phyloP scores from a whole-genome alignment of 306 rosid species.

The Hippophae gyantsensis region DNA sequence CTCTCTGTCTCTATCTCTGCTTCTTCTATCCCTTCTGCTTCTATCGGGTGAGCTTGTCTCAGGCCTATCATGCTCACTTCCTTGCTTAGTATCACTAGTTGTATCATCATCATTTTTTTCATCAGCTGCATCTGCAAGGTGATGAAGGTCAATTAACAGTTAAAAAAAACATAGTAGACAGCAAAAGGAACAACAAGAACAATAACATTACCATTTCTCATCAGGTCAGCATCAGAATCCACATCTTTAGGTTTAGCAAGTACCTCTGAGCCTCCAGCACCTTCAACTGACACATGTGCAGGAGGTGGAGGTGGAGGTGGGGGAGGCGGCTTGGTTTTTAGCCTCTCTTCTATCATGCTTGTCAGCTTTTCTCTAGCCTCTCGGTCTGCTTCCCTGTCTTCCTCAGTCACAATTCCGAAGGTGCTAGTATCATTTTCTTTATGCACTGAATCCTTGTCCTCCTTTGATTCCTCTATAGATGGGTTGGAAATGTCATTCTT shows the following conservation, averaged over 20 bases:
- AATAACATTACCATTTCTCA: conserved; percentile 50
- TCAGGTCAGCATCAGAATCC: conserved; percentile 48
- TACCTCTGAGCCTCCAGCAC: conserved; percentile 38
- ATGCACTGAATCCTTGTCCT: conserved; percentile 41
- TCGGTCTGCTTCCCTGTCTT: conserved; percentile 73
- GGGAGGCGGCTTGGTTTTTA: conserved; percentile 77
- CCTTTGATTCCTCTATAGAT: conserved; percentile 44
- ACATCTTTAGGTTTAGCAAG: conserved; percentile 65
- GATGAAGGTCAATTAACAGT: conserved; percentile 9
- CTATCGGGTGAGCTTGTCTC: conserved; percentile 75
- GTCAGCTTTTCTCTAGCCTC: conserved; percentile 62
- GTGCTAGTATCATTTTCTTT: conserved; percentile 47
- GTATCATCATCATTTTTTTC: conserved; percentile 67
- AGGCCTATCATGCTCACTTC: conserved; percentile 62
- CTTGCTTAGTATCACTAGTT: conserved; percentile 48
- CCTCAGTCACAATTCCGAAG: conserved; percentile 77
- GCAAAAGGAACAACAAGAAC: conserved; percentile 8
- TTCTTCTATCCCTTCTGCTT: conserved; percentile 71
- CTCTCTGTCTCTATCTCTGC: conserved; percentile 66
- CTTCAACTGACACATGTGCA: conserved; percentile 44
- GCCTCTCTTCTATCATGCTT: conserved; percentile 74
- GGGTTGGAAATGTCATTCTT: conserved; percentile 38
- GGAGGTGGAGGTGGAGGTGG: conserved; percentile 83
- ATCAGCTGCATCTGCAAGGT: conserved; percentile 49
- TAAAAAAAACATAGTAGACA: conserved; percentile 7